Base-by-base conservation (phyloP, 208 protist species). In the Trypanosoma avium region DNA sequence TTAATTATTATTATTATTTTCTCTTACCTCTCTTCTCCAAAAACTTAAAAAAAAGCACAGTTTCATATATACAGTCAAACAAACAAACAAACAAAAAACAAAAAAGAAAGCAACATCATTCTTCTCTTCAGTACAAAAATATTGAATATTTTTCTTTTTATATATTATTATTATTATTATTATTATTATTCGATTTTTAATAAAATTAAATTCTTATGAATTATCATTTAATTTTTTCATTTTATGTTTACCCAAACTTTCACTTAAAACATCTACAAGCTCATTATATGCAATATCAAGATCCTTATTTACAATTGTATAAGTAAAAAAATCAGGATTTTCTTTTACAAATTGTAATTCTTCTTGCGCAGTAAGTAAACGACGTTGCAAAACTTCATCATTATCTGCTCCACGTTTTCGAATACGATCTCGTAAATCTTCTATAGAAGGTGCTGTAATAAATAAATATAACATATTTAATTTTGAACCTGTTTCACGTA, bases 391-490 rank as follows among this genome's bases (percentile, higher is more conserved):
- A 55, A 72, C 73, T 27, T 86, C 85, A 30, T 91, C 86, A 57
- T 87, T 77, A 62, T 96, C 86, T 27, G 81, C 70, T 35, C 92
- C 89, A 50, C 92, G 79, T 21, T 71, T 71, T 43, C 67, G 35
- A 61, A 97, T 92, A 53, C 92, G 88, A 52, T 82, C 84, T 24
- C 82, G 75, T 33, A 96, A 75, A 47, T 88, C 85, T 45, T 91
- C 80, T 50, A 83, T 73, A 2, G 35, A 62, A n/a, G 88, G 92
- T 0, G 88, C 75, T 0, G 82, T 86, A 64, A 95, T 80, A 71
- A 95, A 95, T 46, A 95, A 43, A 66, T 89, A 93, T 17, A 73
- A 61, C 6, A 70, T 63, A 60, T 79, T 85, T 13, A 91, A 57
- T 21, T 58, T 59, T 35, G 55, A 50, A 33, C 79, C 77, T 10